phyloP scores from a whole-genome alignment of 2,329 filamentous ascomycete species.

The Canariomyces notabilis region DNA sequence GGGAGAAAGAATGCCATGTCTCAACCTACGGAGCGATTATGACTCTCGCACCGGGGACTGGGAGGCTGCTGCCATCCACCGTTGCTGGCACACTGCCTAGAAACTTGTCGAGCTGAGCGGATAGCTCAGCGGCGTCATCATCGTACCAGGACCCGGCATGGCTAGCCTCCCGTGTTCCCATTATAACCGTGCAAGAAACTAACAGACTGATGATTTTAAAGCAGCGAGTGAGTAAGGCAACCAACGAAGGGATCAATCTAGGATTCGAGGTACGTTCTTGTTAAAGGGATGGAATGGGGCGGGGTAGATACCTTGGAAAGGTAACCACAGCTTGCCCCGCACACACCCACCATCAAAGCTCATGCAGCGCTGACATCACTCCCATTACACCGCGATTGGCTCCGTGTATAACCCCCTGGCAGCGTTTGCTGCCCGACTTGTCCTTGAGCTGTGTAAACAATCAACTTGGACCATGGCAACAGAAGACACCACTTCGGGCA shows the following conservation, averaged over 20 bases:
- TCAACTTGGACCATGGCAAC: background rate
- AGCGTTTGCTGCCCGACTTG: background rate
- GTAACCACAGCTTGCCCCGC: background rate
- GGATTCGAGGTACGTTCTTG: background rate
- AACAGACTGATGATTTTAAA: background rate
- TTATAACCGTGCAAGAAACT: background rate
- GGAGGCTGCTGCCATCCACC: slow-evolving; percentile 57
- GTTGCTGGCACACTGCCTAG: slow-evolving; percentile 64
- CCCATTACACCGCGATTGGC: background rate
- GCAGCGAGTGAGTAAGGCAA: background rate
- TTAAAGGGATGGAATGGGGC: background rate
- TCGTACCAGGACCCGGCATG: slow-evolving; percentile 92
- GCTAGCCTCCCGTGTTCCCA: slow-evolving; percentile 47
- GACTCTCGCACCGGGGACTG: slow-evolving; percentile 68
- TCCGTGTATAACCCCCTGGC: background rate
- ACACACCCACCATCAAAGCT: background rate
- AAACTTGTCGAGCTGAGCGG: slow-evolving; percentile 66
- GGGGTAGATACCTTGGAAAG: no score
- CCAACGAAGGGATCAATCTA: no score
- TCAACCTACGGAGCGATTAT: slow-evolving; percentile 84
- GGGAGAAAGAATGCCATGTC: slow-evolving; percentile 1
- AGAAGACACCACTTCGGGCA: background rate
- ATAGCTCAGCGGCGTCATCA: slow-evolving; percentile 53
- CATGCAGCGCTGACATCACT: background rate
- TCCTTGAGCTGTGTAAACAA: background rate